A percentile compares a stretch with the other conserved stretches of the same genome.
These are phyloP conservation scores for Magnaporthiopsis poae DNA, from an alignment of 2,329 filamentous ascomycete genomes.

Conservation along the genomic window DNA sequence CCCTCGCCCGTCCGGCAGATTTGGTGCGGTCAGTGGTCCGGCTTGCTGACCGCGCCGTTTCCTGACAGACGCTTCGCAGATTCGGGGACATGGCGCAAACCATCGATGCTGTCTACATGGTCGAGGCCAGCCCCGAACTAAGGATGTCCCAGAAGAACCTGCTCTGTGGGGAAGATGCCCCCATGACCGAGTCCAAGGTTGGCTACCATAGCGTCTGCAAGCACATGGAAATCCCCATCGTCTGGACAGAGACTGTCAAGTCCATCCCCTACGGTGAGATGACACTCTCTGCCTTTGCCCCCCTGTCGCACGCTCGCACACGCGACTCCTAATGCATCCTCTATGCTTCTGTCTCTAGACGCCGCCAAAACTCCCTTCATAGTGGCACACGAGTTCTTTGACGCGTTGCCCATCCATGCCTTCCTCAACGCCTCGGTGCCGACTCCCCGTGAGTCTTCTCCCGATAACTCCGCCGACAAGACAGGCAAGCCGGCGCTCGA, in stretches of 20 bases:
- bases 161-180: conserved; percentile 63
- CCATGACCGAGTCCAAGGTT: conserved; percentile 59
- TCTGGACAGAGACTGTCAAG: conserved; percentile 84
- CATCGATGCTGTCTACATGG: conserved; percentile 81
- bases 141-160: conserved; percentile 68
- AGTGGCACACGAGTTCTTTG: conserved; percentile 95
- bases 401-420: conserved; percentile 88
- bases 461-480: conserved; percentile 29
- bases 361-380: conserved; percentile 75
- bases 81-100: conserved; percentile 69
- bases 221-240: conserved; percentile 62
- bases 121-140: conserved; percentile 81
- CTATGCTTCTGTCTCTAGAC: conserved; percentile 29
- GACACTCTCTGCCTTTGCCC: background rate
- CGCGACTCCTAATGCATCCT: background rate
- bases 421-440: conserved; percentile 63
- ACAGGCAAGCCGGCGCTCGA: conserved; percentile 37
- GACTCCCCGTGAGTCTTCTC: conserved; percentile 13
- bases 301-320: background rate
- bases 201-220: conserved; percentile 69
- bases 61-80: conserved; percentile 62
- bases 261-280: conserved; percentile 59
- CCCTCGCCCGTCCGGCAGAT: too few relatives aligned
- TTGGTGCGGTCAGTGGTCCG: background rate
- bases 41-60: background rate